Evolutionary conservation across 2,329 filamentous ascomycete species (phyloP).

Genomic region (Neobulgaria alba): DNA sequence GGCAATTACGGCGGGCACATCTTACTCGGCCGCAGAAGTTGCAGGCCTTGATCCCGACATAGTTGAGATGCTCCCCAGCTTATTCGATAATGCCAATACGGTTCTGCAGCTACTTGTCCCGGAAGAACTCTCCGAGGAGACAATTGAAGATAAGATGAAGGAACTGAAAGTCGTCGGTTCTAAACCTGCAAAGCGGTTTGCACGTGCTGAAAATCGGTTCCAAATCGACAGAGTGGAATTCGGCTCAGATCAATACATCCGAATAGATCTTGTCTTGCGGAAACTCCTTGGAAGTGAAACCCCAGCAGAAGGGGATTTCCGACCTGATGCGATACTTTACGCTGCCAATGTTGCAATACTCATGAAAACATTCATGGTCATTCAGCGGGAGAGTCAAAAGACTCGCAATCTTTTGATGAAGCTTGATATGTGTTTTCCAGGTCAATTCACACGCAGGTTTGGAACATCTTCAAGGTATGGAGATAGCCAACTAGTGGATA

Average conservation of each 20-base stretch:
- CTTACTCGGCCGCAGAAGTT: slow-evolving; percentile 18
- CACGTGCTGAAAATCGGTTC: slow-evolving; percentile 14
- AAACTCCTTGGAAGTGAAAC: slow-evolving; percentile 26
- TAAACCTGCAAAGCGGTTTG: slow-evolving; percentile 8
- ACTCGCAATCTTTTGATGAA: slow-evolving; percentile 17
- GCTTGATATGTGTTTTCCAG: slow-evolving; percentile 29
- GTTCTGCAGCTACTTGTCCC: slow-evolving; percentile 32
- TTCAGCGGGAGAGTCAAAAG: slow-evolving; percentile 12
- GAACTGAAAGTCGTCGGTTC: neutral
- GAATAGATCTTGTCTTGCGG: slow-evolving; percentile 24
- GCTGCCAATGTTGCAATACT: slow-evolving; percentile 36
- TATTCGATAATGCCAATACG: slow-evolving; percentile 28
- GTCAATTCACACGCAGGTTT: slow-evolving; percentile 29
- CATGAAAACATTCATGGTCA: slow-evolving; percentile 30
- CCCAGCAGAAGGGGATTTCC: slow-evolving; percentile 22
- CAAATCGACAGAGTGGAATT: slow-evolving; percentile 10
- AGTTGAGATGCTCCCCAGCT: slow-evolving; percentile 32
- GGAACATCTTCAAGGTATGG: slow-evolving; percentile 21
- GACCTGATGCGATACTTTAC: slow-evolving; percentile 32
- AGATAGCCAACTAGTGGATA: slow-evolving; percentile 32
- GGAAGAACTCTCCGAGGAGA: slow-evolving; percentile 18
- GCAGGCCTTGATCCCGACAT: slow-evolving; percentile 30
- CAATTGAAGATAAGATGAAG: neutral
- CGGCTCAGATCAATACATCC: slow-evolving; percentile 29
- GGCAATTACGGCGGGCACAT: slow-evolving; percentile 12